These are phyloP conservation scores for Saksenaea oblongispora DNA, from an alignment of 371 early-diverging fungal species.

Conservation along the genomic window DNA sequence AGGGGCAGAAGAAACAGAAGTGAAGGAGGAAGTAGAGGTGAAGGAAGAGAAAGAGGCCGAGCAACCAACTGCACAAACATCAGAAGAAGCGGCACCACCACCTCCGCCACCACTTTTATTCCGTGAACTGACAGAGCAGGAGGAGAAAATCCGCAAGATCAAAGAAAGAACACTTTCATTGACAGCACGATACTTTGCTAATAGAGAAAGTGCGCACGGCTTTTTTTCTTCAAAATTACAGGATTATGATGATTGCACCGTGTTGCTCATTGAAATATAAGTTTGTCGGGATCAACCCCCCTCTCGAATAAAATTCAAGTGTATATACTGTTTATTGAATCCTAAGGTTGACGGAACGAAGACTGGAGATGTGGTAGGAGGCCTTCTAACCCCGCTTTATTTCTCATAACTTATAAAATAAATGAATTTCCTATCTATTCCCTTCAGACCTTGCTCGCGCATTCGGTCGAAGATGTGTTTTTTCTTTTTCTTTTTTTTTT, in stretches of 20 bases:
- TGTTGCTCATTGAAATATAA: slow-evolving; percentile 50
- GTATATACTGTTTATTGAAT: not conserved
- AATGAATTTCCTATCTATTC: too few species aligned
- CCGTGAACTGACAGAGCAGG: slow-evolving; percentile 40
- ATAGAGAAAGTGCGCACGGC: slow-evolving; percentile 50
- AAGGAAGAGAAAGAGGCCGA: slow-evolving; percentile 9
- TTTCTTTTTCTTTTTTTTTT: too few species aligned
- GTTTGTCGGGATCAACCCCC: not conserved
- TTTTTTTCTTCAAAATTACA: slow-evolving; percentile 52
- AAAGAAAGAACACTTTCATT: slow-evolving; percentile 43
- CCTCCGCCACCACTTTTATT: slow-evolving; percentile 32
- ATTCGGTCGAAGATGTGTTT: too few species aligned
- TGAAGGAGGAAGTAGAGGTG: not conserved
- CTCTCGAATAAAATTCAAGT: not conserved
- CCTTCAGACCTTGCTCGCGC: too few species aligned
- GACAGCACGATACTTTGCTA: slow-evolving; percentile 52
- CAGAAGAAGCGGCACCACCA: not conserved
- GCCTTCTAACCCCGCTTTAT: too few species aligned
- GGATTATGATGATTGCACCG: slow-evolving; percentile 58
- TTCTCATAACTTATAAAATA: too few species aligned
- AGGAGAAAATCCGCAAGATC: slow-evolving; percentile 28
- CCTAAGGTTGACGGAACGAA: too few species aligned
- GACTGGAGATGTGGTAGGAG: not conserved
- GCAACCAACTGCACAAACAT: not conserved
- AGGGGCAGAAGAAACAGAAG: slow-evolving; percentile 2